phyloP scores from a whole-genome alignment of 371 early-diverging fungal species.

The Capillidium heterosporum region DNA sequence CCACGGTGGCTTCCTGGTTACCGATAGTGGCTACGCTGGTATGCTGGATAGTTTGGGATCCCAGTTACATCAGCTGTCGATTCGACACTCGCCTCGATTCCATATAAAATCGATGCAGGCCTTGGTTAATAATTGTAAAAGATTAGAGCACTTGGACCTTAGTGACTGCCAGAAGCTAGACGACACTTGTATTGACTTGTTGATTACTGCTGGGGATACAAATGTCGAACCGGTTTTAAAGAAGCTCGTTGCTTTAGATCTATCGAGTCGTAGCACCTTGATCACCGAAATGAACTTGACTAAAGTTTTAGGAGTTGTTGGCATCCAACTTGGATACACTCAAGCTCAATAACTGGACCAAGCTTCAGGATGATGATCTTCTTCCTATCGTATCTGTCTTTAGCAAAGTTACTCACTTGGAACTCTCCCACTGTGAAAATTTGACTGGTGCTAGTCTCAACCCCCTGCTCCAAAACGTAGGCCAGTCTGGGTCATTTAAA shows the following conservation, averaged over 20 bases:
- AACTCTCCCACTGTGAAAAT: not conserved
- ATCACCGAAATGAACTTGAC: not conserved
- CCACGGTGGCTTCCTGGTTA: conserved; percentile 54
- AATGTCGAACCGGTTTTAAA: conserved; percentile 7
- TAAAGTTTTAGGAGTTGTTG: not conserved
- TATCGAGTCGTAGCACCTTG: not conserved
- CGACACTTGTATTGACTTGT: conserved; percentile 23
- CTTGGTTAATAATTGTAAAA: conserved; percentile 28
- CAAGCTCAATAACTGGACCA: not conserved
- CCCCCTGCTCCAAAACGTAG: not conserved
- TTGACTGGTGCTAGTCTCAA: not conserved
- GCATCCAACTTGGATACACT: not conserved
- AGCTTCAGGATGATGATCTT: conserved; percentile 1
- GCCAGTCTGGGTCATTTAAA: not conserved
- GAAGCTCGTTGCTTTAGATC: not conserved
- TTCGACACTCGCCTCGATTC: conserved; percentile 44
- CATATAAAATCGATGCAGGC: conserved; percentile 22
- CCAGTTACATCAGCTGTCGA: conserved; percentile 29
- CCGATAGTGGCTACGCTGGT: conserved; percentile 29
- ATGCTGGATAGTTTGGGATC: conserved; percentile 31
- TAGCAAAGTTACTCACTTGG: not conserved
- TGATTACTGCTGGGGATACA: conserved; percentile 6
- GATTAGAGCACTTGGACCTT: conserved; percentile 33
- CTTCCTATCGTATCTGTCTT: not conserved
- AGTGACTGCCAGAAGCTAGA: conserved; percentile 26